A percentile compares a stretch with the other conserved stretches of the same genome.
Conservation (phyloP, 225 moss, liverwort and hornwort species). For the Bryoerythrophyllum caledonicum region DNA sequence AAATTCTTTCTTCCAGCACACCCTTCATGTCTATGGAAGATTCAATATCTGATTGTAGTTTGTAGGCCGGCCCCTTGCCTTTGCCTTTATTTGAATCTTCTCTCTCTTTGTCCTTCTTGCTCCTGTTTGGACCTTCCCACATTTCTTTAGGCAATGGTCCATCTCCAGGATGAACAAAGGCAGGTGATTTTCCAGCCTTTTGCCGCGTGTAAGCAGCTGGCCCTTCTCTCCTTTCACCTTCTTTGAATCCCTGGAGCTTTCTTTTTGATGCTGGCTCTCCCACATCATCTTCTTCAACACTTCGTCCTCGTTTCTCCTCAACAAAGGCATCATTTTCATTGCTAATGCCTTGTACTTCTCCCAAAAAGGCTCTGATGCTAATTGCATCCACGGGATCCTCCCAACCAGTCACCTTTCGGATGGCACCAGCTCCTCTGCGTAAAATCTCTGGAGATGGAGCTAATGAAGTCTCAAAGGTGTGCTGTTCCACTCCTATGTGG, state of each 20-base stretch:
- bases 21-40: background rate
- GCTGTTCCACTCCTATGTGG: background rate
- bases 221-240: background rate
- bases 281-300: background rate
- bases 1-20: background rate
- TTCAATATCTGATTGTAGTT: background rate
- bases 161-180: too few relatives aligned
- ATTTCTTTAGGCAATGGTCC: background rate
- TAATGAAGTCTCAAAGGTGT: background rate
- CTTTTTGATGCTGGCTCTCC: background rate
- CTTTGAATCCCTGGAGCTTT: background rate
- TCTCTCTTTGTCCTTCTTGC: background rate
- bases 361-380: background rate
- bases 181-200: background rate
- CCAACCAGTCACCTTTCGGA: background rate
- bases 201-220: too few relatives aligned
- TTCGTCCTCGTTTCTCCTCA: background rate
- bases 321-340: background rate
- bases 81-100: background rate
- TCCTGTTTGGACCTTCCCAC: background rate
- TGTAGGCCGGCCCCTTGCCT: background rate
- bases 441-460: background rate
- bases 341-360: too few relatives aligned
- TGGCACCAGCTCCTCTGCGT: background rate
- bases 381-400: background rate